Evolutionary conservation across 2,329 filamentous ascomycete genomes (phyloP).

Genomic region (Cordyceps militaris): DNA sequence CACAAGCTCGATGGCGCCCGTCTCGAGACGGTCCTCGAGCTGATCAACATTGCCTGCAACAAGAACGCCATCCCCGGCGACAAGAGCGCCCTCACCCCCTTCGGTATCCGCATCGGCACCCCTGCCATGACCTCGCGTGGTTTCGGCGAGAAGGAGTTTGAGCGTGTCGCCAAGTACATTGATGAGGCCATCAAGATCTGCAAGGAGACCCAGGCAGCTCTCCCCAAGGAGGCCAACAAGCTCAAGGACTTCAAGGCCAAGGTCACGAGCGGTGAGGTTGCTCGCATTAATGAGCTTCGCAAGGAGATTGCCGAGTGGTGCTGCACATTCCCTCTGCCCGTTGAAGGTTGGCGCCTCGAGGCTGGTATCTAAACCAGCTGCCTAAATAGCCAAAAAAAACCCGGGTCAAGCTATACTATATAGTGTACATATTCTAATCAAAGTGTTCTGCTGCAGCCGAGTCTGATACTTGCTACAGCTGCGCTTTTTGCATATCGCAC

Average conservation of each 20-base stretch:
- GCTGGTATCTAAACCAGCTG: constrained; percentile 44
- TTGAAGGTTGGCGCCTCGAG: constrained; percentile 62
- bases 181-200: constrained; percentile 82
- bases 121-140: constrained; percentile 97
- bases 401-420: too few relatives aligned
- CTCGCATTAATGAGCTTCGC: constrained; percentile 76
- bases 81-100: constrained; percentile 91
- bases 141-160: constrained; percentile 87
- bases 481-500: background rate
- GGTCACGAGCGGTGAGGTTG: constrained; percentile 69
- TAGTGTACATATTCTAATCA: too few relatives aligned
- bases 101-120: constrained; percentile 90
- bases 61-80: constrained; percentile 98
- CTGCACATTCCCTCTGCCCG: constrained; percentile 83
- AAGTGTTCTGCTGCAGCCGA: background rate
- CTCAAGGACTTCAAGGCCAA: constrained; percentile 99
- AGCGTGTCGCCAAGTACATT: constrained; percentile 83
- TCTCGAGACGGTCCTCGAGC: constrained; percentile 91
- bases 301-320: constrained; percentile 89
- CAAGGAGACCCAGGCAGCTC: constrained; percentile 73
- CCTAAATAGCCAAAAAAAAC: background rate
- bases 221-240: constrained; percentile 98
- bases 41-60: constrained; percentile 98
- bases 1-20: constrained; percentile 84
- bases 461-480: background rate